Percentiles rank a stretch among this genome's conserved stretches.
Conservation (phyloP, 192 early-diverging fungal species). For the Phycomyces nitens region DNA sequence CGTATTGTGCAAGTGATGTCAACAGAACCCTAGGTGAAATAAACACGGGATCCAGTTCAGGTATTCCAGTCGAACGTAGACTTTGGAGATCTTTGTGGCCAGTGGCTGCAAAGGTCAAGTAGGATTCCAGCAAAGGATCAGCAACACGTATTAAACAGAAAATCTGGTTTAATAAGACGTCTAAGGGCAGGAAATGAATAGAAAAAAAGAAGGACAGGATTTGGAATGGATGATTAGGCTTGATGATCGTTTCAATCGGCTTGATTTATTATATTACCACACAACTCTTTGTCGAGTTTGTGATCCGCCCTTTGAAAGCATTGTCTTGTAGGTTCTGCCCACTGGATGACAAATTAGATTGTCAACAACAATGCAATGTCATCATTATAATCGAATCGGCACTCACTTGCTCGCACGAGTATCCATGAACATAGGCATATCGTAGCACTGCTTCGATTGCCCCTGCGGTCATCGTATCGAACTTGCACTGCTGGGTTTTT, state of each 20-base stretch:
- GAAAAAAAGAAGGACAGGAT: too few species aligned
- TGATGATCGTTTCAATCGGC: too few species aligned
- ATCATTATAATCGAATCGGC: too few species aligned
- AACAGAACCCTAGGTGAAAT: constrained; percentile 15
- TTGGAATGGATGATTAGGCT: too few species aligned
- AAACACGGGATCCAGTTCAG: background rate
- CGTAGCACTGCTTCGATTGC: constrained; percentile 22
- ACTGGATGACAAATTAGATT: constrained; percentile 5
- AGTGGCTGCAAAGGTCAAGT: constrained; percentile 18
- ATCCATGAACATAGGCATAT: constrained; percentile 24
- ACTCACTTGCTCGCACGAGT: constrained; percentile 17
- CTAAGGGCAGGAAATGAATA: background rate
- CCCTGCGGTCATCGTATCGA: constrained; percentile 9
- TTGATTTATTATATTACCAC: constrained; percentile 16
- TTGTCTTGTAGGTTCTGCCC: constrained; percentile 21
- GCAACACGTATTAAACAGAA: constrained; percentile 19
- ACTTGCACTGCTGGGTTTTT: background rate
- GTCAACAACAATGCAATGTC: background rate
- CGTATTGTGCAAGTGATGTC: constrained; percentile 1
- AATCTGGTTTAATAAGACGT: constrained; percentile 19
- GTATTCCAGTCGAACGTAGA: background rate
- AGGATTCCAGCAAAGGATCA: constrained; percentile 26
- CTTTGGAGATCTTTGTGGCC: background rate
- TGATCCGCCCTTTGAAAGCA: constrained; percentile 8
- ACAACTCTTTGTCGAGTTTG: constrained; percentile 14